Conservation (phyloP, 257 asterid genomes). For the Hygrophila difformis region DNA sequence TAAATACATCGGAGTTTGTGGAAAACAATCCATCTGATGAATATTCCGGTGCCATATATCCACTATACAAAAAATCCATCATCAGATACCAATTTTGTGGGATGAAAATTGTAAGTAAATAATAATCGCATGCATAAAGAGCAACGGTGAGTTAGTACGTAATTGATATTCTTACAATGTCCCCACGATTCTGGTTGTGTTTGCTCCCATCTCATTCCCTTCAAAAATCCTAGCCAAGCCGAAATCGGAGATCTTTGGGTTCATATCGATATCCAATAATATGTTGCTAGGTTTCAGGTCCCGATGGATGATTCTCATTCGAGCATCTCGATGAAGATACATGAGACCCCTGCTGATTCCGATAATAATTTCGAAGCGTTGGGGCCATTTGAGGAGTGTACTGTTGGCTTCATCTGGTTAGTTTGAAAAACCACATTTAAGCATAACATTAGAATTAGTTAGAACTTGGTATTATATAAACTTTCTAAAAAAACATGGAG, state of each 20-base stretch:
- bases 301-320: conserved; percentile 24
- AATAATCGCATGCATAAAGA: no score
- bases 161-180: neutral
- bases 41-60: no score
- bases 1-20: no score
- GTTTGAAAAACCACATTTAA: neutral
- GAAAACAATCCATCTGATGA: no score
- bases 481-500: no score
- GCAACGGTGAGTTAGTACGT: no score
- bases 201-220: neutral
- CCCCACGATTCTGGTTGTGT: neutral
- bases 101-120: no score
- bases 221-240: conserved; percentile 17
- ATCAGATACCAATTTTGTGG: no score
- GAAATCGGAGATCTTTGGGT: conserved; percentile 30
- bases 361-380: conserved; percentile 12
- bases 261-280: conserved; percentile 21
- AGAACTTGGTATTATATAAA: no score
- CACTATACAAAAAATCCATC: no score
- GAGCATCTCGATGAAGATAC: conserved; percentile 32
- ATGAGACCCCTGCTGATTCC: conserved; percentile 26
- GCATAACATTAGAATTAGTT: no score
- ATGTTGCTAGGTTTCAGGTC: conserved; percentile 29
- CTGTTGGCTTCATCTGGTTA: conserved; percentile 7
- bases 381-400: conserved; percentile 14